Base-by-base conservation (phyloP, 768 basidiomycete genomes). In the Hygrocybe punicea region DNA sequence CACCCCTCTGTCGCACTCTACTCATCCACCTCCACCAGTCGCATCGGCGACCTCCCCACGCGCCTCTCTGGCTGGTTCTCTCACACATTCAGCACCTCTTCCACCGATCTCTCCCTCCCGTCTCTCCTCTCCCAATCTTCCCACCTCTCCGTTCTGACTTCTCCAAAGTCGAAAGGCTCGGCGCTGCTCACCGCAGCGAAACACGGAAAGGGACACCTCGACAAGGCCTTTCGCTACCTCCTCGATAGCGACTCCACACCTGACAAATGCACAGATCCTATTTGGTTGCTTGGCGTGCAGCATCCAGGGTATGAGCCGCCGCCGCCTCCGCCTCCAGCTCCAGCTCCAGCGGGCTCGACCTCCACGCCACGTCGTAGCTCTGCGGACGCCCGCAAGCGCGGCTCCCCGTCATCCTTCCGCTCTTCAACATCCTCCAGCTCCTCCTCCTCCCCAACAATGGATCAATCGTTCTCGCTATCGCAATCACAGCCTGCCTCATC, bases 171-270 rank as follows among this genome's bases (percentile, higher is more conserved):
- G 40, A 71, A 67, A 39, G 63, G 65, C 2, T 64, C 69, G 16
- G 78, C 84, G 1, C 74, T 91, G 11, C 75, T 91, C 49, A 80
- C 83, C 1, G 87, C 85, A 0, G 87, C 86, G 2, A 86, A 84
- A 64, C 83, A 87, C 63, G 84, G 88, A 40, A 87, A 86, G 62
- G 86, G 85, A 21, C 85, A 87, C 57, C 71, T 91, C 50, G 89
- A 91, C 75, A 89, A 88, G 69, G 91, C 89, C 2, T 84, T 93
- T 78, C 80, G 93, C 45, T 91, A 93, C 72, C 77, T 98, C n/a
- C 79, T 96, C 59, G 95, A 98, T 73, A 84, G 84, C 62, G 95
- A 98, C 71, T 84, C 93, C 16, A 83, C 81, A 3, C 91, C 90
- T 1, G 93, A 97, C 69, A 86, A 81, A 65, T 93, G 85, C 53